Conservation (phyloP, 2,329 filamentous ascomycete genomes). For the Aspergillus niger region DNA sequence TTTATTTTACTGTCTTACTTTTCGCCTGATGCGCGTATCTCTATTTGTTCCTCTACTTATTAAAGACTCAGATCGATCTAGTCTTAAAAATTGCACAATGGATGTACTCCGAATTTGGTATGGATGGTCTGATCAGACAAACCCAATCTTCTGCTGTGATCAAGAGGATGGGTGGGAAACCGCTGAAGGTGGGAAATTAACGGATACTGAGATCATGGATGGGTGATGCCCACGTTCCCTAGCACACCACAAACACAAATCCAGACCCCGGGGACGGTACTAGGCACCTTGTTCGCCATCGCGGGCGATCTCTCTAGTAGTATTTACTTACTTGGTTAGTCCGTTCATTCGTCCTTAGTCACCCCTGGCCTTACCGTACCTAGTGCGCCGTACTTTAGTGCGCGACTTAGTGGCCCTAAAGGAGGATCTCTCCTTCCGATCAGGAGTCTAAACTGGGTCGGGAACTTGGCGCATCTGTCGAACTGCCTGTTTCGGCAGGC, state of each 20-base stretch:
- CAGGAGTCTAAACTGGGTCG: slow-evolving; percentile 13
- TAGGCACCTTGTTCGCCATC: slow-evolving; percentile 6
- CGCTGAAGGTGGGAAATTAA: background rate
- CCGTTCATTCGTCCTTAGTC: background rate
- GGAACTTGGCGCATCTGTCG: slow-evolving; percentile 19
- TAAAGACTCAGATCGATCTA: slow-evolving; percentile 5
- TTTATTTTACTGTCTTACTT: background rate
- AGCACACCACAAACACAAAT: background rate
- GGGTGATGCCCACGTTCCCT: background rate
- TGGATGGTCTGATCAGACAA: slow-evolving; percentile 4
- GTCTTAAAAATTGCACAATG: slow-evolving; percentile 4
- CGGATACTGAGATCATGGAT: background rate
- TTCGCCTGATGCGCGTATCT: background rate
- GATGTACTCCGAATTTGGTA: slow-evolving; percentile 6
- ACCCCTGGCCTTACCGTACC: background rate
- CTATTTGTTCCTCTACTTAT: slow-evolving; percentile 2
- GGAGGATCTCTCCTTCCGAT: slow-evolving; percentile 5
- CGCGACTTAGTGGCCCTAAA: background rate
- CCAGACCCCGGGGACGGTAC: background rate
- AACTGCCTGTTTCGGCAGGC: slow-evolving; percentile 13
- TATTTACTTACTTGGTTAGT: background rate
- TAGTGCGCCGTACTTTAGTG: slow-evolving; percentile 1
- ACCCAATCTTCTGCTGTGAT: background rate
- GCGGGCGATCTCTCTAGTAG: slow-evolving; percentile 3
- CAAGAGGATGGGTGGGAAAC: background rate